These are phyloP conservation scores for Candida anglica DNA, from an alignment of 805 yeast species.

Conservation along the genomic window DNA sequence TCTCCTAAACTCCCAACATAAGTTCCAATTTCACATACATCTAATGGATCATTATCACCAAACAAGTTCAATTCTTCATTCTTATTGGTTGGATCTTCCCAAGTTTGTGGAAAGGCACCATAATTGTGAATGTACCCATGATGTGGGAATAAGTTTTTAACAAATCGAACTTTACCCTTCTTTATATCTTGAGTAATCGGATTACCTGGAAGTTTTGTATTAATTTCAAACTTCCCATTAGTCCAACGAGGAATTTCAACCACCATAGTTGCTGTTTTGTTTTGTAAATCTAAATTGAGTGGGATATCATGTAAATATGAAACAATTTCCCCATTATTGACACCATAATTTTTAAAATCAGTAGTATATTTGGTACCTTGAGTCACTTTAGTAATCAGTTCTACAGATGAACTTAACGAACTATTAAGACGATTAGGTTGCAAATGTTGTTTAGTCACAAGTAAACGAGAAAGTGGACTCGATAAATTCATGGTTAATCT, in stretches of 20 bases:
- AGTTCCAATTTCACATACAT: slow-evolving; percentile 85
- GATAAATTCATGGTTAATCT: neutral
- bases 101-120: slow-evolving; percentile 89
- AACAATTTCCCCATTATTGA: slow-evolving; percentile 39
- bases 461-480: slow-evolving; percentile 6
- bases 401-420: neutral
- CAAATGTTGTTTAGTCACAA: slow-evolving; percentile 10
- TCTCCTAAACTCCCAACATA: slow-evolving; percentile 63
- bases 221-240: slow-evolving; percentile 79
- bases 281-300: slow-evolving; percentile 38
- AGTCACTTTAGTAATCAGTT: neutral
- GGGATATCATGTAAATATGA: slow-evolving; percentile 77
- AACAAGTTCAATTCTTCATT: slow-evolving; percentile 38
- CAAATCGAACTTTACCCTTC: slow-evolving; percentile 71
- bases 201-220: slow-evolving; percentile 52
- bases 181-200: slow-evolving; percentile 80
- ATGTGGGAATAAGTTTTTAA: slow-evolving; percentile 75
- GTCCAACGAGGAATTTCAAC: slow-evolving; percentile 61
- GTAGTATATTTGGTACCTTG: slow-evolving; percentile 34
- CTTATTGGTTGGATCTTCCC: slow-evolving; percentile 85
- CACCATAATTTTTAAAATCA: slow-evolving; percentile 40
- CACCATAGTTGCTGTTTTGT: slow-evolving; percentile 41
- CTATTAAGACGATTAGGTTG: slow-evolving; percentile 3
- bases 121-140: slow-evolving; percentile 85
- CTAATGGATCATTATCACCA: slow-evolving; percentile 47